These are phyloP conservation scores for Monilinia laxa DNA, from an alignment of 2,329 filamentous ascomycete genomes.

Conservation along the genomic window DNA sequence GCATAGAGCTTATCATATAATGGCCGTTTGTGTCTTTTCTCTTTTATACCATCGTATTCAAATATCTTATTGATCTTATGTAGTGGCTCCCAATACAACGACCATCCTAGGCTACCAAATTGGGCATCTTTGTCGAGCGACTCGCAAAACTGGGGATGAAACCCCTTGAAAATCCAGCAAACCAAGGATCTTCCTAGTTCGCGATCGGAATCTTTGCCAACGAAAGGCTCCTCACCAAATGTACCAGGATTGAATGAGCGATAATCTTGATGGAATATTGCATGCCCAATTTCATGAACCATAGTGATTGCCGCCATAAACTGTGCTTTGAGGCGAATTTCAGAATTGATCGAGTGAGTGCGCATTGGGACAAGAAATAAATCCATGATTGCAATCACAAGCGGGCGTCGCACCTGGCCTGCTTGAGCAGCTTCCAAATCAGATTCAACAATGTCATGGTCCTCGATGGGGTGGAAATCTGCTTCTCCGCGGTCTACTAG, in stretches of 20 bases:
- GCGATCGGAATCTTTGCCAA: conserved; percentile 26
- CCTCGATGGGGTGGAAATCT: conserved; percentile 18
- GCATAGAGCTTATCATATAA: conserved; percentile 4
- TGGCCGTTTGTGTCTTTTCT: conserved; percentile 7
- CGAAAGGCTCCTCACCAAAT: conserved; percentile 29
- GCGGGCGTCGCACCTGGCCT: conserved; percentile 25
- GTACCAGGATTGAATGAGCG: conserved; percentile 24
- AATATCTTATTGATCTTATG: background rate
- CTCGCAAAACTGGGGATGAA: conserved; percentile 27
- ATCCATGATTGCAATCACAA: conserved; percentile 32
- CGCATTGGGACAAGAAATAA: conserved; percentile 33
- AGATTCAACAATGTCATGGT: conserved; percentile 18
- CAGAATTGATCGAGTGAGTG: conserved; percentile 22
- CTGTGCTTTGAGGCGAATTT: conserved; percentile 30
- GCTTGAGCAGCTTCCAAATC: conserved; percentile 24
- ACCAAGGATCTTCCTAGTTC: conserved; percentile 34
- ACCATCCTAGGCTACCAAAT: conserved; percentile 20
- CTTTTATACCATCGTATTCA: background rate
- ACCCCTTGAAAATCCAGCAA: conserved; percentile 32
- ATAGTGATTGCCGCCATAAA: conserved; percentile 37
- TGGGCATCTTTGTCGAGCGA: background rate
- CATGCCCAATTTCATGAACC: conserved; percentile 36
- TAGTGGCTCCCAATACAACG: conserved; percentile 20
- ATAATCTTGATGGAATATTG: conserved; percentile 33
- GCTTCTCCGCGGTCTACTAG: conserved; percentile 20